Evolutionary conservation across 1,139 yeast genomes (phyloP), one percentile per base, ranked within the genome.

Genomic region (Taphrina flavorubra): DNA sequence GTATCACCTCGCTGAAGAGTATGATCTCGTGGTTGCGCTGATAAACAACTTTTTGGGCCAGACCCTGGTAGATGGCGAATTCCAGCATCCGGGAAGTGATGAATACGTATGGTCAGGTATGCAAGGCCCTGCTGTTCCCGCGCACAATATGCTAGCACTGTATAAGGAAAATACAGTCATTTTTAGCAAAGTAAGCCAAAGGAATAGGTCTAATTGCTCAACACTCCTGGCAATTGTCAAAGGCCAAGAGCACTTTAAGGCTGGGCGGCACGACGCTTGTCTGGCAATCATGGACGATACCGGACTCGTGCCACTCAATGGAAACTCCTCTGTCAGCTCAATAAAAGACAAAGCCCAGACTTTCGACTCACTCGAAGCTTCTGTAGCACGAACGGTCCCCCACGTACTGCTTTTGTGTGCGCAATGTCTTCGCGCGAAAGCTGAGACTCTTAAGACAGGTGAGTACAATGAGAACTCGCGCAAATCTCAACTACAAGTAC

Each of bases 1-100:
- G 69, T 94, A 90, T 76, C 97, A 92, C 79, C 83, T 92, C 72
- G 86, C 97, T 68, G 95, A 90, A 78, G 97, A 92, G 75, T 89
- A 88, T 77, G 90, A 90, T 76, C 87, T 90, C 39, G 98, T 91
- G n/a, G 85, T 92, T 14, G 78, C 84, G 0, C 84, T 91, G 71
- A 85, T 92, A 71, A 92, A 91, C 79, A 85, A 86, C 75, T 80
- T 91, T 42, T 81, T 94, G 65, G 92, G 97, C 55, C 97, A 92
- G 75, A 83, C 88, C 34, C 81, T 94, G 64, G 60, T 67, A 34
- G 44, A 71, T 18, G 51, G 46, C 14, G 37, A 36, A 25, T 31
- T 36, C 39, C 49, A 31, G 42, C 25, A 2, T 31, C 44, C 18
- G 61, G 81, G 80, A 44, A 78, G 75, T 69, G 80, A 59, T 40